Percentiles rank a stretch among this genome's conserved stretches.
Conservation (phyloP, 164 flowering plant genomes). For the Buxus sempervirens region DNA sequence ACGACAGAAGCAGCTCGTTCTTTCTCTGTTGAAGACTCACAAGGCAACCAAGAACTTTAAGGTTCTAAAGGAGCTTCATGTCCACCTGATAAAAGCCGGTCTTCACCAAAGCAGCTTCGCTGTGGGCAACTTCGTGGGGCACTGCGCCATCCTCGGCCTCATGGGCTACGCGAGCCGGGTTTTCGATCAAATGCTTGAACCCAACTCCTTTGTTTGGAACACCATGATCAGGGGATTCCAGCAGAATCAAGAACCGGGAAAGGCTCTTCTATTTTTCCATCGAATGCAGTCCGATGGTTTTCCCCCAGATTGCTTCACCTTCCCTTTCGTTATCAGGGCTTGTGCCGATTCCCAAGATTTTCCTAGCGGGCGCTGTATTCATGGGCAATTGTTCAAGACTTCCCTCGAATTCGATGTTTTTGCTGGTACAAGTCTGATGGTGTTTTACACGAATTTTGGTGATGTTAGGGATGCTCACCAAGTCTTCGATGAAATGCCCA, state of each 20-base stretch:
- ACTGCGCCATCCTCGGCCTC: conserved; percentile 19
- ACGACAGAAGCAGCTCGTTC: conserved; percentile 12
- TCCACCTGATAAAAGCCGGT: conserved; percentile 21
- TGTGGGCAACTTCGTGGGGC: conserved; percentile 23
- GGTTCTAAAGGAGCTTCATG: conserved; percentile 22
- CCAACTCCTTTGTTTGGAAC: conserved; percentile 35
- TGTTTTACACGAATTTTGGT: conserved; percentile 20
- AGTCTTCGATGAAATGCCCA: conserved; percentile 26
- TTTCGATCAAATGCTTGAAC: conserved; percentile 29
- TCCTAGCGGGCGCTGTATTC: conserved; percentile 23
- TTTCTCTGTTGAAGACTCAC: conserved; percentile 20
- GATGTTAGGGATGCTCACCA: conserved; percentile 10
- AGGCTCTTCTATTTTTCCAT: conserved; percentile 24
- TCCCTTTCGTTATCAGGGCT: conserved; percentile 40
- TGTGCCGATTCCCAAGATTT: conserved; percentile 26
- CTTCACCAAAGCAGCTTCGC: conserved; percentile 29
- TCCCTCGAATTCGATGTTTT: conserved; percentile 25
- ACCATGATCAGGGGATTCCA: conserved; percentile 35
- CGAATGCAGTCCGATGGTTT: conserved; percentile 22
- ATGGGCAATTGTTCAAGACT: conserved; percentile 27
- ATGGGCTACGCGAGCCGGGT: conserved; percentile 28
- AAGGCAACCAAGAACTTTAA: conserved; percentile 12
- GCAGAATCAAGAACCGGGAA: conserved; percentile 26
- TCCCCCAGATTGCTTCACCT: conserved; percentile 34
- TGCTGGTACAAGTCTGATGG: conserved; percentile 28